Percentiles rank a stretch among this genome's conserved stretches.
Conservation (phyloP, 345 rosid genomes). For the Clarkia xantiana region DNA sequence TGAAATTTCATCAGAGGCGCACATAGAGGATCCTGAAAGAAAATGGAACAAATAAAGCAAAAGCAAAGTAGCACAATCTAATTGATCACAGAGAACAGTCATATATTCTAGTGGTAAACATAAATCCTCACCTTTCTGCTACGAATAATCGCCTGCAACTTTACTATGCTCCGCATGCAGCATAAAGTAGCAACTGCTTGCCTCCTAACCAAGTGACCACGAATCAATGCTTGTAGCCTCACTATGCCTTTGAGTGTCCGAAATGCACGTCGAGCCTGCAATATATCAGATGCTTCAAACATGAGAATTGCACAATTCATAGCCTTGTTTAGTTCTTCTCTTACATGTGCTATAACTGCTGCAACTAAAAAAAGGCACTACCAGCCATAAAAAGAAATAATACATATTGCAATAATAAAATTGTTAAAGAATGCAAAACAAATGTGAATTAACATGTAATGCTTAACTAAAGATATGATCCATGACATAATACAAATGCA, state of each 20-base stretch:
- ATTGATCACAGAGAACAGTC: neutral
- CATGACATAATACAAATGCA: too few species aligned
- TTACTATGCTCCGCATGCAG: slow-evolving; percentile 47
- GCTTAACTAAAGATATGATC: too few species aligned
- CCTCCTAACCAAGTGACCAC: slow-evolving; percentile 74
- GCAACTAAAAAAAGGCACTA: too few species aligned
- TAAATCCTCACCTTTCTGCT: slow-evolving; percentile 37
- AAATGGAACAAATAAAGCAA: neutral
- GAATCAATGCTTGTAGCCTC: slow-evolving; percentile 59
- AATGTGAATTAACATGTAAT: too few species aligned
- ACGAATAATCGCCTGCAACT: slow-evolving; percentile 52
- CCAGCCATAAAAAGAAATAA: too few species aligned
- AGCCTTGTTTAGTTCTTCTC: too few species aligned
- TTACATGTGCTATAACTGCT: too few species aligned
- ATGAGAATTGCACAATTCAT: neutral
- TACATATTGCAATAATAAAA: too few species aligned
- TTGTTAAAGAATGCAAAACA: too few species aligned
- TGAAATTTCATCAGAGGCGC: slow-evolving; percentile 14
- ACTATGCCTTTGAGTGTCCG: slow-evolving; percentile 39
- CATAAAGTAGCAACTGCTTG: slow-evolving; percentile 68
- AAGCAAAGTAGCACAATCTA: neutral
- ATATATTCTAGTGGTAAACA: neutral
- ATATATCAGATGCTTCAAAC: slow-evolving; percentile 3
- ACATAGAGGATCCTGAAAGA: slow-evolving; percentile 26
- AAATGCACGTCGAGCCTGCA: slow-evolving; percentile 50